Evolutionary conservation across 352 stramenopile species (phyloP), one percentile per base, ranked within the genome.

Genomic region (Pythium utonaiense): DNA sequence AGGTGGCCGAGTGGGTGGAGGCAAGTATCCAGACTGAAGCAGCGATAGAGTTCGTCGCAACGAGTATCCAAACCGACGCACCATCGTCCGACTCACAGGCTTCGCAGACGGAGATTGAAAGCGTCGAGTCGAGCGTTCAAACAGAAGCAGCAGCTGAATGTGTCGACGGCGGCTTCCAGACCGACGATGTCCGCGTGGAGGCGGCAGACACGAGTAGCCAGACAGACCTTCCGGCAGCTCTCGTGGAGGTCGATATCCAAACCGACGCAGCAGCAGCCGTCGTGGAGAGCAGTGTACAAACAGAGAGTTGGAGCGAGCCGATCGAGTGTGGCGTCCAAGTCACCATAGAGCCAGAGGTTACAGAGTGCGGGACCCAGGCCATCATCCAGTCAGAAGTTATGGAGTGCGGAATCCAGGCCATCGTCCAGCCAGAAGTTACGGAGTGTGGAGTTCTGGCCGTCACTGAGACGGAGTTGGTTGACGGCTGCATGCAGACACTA

Each of bases 311-410:
- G 13, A 42, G n/a, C 12, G 51, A 49, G 51, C 16, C 8, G 13
- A 25, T 48, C 21, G 51, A 59, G 38, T 59, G 53, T 25, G 53
- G 19, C 7, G 53, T 59, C 1, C 53, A 31, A 17, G 5, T 31
- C 50, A 9, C 9, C 8, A 16, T 45, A 6, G 50, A 56, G 50
- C 19, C 28, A 47, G 30, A 34, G 50, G 41, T 24, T 27, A 10
- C 19, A 28, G 44, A 51, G 21, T 19, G 44, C 25, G 21, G 28
- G 28, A 33, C 9, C 28, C 28, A 33, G 9, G 28, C 50, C 12
- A 40, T 13, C n/a, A n/a, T n/a, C n/a, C n/a, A n/a, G n/a, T n/a
- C n/a, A n/a, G n/a, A n/a, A n/a, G n/a, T n/a, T n/a, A 25, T 48
- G 13, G 51, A 59, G 38, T 59, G 53, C 22, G 53, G 19, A 16